These are phyloP conservation scores for Pterocarpus santalinus DNA, from an alignment of 306 rosid genomes.

Conservation along the genomic window DNA sequence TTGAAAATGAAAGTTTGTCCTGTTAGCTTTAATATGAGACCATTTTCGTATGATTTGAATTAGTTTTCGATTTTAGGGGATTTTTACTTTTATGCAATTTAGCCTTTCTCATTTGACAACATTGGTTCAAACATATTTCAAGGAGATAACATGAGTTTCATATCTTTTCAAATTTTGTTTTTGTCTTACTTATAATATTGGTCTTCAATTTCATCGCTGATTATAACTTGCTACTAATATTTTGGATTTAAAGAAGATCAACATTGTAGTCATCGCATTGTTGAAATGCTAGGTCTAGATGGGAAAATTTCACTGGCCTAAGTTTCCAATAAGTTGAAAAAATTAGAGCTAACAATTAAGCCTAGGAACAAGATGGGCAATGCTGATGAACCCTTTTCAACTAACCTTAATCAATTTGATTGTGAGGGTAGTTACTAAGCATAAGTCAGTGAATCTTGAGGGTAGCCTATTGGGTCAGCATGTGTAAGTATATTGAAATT, in stretches of 20 bases:
- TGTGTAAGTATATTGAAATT: slow-evolving; percentile 59
- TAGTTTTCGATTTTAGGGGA: no score
- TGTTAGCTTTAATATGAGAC: no score
- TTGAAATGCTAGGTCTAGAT: slow-evolving; percentile 74
- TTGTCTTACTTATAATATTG: slow-evolving; percentile 20
- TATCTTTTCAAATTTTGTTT: background rate
- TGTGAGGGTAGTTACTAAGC: slow-evolving; percentile 47
- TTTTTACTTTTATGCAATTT: slow-evolving; percentile 9
- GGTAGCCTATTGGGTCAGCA: slow-evolving; percentile 53
- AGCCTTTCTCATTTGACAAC: background rate
- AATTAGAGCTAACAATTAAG: slow-evolving; percentile 66
- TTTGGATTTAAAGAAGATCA: slow-evolving; percentile 75
- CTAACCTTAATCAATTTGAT: slow-evolving; percentile 52
- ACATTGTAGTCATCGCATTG: slow-evolving; percentile 72
- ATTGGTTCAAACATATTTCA: slow-evolving; percentile 2
- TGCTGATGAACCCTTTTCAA: slow-evolving; percentile 44
- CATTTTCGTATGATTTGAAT: no score
- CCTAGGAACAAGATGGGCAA: slow-evolving; percentile 58
- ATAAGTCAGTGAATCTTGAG: slow-evolving; percentile 51
- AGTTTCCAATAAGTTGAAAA: slow-evolving; percentile 74
- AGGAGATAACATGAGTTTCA: slow-evolving; percentile 4
- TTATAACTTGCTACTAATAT: slow-evolving; percentile 36
- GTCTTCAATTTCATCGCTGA: slow-evolving; percentile 31
- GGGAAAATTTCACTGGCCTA: slow-evolving; percentile 76
- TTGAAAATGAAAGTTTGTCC: no score